Evolutionary conservation across 2,329 filamentous ascomycete genomes (phyloP), one percentile per base, ranked within the genome.

Genomic region (Pseudocercospora musae): DNA sequence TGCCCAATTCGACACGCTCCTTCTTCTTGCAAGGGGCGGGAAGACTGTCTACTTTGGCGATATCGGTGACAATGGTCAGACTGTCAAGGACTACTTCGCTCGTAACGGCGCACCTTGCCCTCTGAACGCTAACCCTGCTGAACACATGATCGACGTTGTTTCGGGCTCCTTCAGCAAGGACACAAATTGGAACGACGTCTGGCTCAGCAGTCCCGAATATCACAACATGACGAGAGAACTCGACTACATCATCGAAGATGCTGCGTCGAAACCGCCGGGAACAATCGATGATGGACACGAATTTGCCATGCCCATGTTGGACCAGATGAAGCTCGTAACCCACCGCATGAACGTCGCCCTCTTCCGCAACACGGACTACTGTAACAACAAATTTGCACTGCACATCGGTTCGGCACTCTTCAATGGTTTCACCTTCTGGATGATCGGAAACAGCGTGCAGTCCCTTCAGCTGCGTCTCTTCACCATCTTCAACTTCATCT

Each of bases 41-140:
- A 83, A 84, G 67, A 88, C 85, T 1, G 84, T 87, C 0, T 90
- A 89, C 72, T 89, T 89, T 70, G 88, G 88, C 10, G 85, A 83
- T 59, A 78, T 85, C 63, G 72, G 78, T 53, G 73, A 79, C 9
- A 76, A 80, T 62, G 76, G 74, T 13, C 64, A 72, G 11, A 77
- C 70, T 0, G 70, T 82, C 10, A 71, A 79, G 37, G 68, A 80
- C 60, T 86, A 86, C 62, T 82, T 86, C 49, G 76, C 79, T 29
- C 72, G 73, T n/a, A 79, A 86, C 46, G 84, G 82, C 8, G 83
- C 82, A 0, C 75, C 77, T 20, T 86, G 84, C 64, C 79, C 81
- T 0, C 71, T 77, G 0, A 77, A 81, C 33, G 78, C 76, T 3
- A 87, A 87, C 63, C 84, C 83, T 0, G 84, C 84, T 0, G 84